Conservation (phyloP, 192 early-diverging fungal species). For the Kickxella alabastrina region DNA sequence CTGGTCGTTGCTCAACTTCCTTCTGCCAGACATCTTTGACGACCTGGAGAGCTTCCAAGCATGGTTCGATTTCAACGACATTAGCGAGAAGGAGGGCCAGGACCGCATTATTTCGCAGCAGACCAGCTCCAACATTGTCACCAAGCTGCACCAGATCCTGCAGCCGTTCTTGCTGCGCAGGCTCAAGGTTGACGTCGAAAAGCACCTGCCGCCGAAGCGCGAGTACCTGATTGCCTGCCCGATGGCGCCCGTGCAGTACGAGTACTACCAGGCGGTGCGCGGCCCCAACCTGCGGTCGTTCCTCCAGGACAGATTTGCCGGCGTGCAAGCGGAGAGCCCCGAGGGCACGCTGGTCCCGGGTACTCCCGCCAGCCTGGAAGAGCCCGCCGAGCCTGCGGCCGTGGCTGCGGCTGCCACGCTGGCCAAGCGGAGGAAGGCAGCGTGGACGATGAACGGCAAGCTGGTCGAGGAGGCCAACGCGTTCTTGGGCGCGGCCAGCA, state of each 20-base stretch:
- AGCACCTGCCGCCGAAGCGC: slow-evolving; percentile 83
- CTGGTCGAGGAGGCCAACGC: neutral
- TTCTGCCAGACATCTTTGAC: slow-evolving; percentile 94
- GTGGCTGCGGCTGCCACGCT: too few species aligned
- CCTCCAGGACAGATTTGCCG: slow-evolving; percentile 26
- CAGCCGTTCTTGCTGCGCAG: slow-evolving; percentile 63
- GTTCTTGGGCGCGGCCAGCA: neutral
- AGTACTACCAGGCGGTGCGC: slow-evolving; percentile 67
- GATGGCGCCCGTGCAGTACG: slow-evolving; percentile 64
- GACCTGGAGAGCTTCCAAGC: slow-evolving; percentile 80
- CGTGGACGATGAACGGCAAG: too few species aligned
- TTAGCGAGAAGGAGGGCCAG: slow-evolving; percentile 60
- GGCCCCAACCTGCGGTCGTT: slow-evolving; percentile 60
- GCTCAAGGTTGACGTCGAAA: slow-evolving; percentile 77
- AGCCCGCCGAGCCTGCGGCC: neutral
- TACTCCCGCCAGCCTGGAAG: slow-evolving; percentile 11
- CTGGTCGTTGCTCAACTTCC: slow-evolving; percentile 93
- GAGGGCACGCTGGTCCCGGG: slow-evolving; percentile 16
- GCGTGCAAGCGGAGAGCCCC: neutral
- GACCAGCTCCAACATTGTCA: slow-evolving; percentile 61
- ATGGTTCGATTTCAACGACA: slow-evolving; percentile 80
- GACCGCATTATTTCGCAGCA: slow-evolving; percentile 66
- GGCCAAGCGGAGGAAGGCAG: too few species aligned
- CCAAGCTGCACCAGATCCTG: slow-evolving; percentile 85
- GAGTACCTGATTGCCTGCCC: slow-evolving; percentile 83